phyloP scores from a whole-genome alignment of 2,329 filamentous ascomycete genomes.

The Epichloe amarillans region DNA sequence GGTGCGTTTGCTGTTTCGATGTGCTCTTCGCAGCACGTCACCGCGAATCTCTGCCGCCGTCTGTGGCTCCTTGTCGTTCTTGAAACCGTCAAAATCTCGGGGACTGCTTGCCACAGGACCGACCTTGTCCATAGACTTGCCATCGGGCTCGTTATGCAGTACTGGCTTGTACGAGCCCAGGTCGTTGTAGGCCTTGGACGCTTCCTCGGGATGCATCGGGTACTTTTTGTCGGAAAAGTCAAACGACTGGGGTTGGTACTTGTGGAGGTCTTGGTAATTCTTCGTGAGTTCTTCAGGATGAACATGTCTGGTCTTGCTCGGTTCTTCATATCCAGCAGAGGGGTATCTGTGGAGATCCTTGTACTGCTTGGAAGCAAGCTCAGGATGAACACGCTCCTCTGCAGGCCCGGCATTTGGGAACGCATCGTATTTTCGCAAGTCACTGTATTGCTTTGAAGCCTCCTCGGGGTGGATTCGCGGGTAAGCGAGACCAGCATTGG shows the following conservation, averaged over 20 bases:
- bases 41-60: conserved; percentile 20
- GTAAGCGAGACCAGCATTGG: conserved; percentile 13
- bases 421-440: conserved; percentile 21
- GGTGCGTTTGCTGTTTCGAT: conserved; percentile 9
- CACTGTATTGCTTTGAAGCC: conserved; percentile 23
- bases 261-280: conserved; percentile 26
- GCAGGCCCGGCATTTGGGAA: conserved; percentile 14
- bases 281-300: conserved; percentile 27
- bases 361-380: conserved; percentile 21
- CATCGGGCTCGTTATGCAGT: conserved; percentile 22
- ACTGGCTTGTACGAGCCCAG: conserved; percentile 26
- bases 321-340: conserved; percentile 17
- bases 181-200: conserved; percentile 26
- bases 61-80: conserved; percentile 11
- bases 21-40: conserved; percentile 17
- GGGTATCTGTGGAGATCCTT: conserved; percentile 21
- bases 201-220: conserved; percentile 21
- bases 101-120: conserved; percentile 24
- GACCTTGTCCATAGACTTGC: conserved; percentile 13
- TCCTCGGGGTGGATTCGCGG: conserved; percentile 20
- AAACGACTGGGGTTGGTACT: conserved; percentile 23
- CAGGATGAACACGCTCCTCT: conserved; percentile 14
- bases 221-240: conserved; percentile 14
- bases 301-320: conserved; percentile 12
- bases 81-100: conserved; percentile 21